Base-by-base conservation (phyloP, 2,329 filamentous ascomycete species). In the Pezicula rhizophila region DNA sequence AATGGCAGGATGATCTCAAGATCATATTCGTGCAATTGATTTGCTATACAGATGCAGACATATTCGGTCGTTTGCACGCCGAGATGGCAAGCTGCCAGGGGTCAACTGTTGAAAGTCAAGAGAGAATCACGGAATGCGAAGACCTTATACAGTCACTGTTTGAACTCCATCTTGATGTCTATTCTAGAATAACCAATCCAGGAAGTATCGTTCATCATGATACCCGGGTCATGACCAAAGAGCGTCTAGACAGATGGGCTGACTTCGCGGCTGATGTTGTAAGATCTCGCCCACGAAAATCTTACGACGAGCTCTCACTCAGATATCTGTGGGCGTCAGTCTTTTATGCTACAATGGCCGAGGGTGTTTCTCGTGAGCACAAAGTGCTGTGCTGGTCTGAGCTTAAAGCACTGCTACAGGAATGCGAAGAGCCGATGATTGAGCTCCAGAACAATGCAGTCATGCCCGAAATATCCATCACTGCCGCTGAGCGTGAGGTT, bases 401-500 rank as follows among this genome's bases (percentile, higher is more conserved):
- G 55, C 66, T 88, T 11, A 80, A 81, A 58, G 61, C 59, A 3
- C 67, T 80, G 10, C 67, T 87, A 12, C 58, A 69, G 23, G 68
- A 69, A 3, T 63, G 75, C 10, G 70, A 68, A 12, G 70, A 70
- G n/a, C 70, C 70, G 25, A 68, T 73, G 0, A 78, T 87, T 11
- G 71, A 76, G 31, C 72, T 97, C 0, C 79, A 85, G 4, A 97
- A 99, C 65, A 97, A 96, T 61, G 79, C 82, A 1, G 79, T 91
- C 17, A 95, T 99, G 84, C 82, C 89, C 0, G 87, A 93, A 53
- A 79, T 99, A 44, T 96, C 92, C 0, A 70, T 82, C 2, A 77
- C 79, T n/a, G 88, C 89, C 0, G 84, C 93, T 7, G 91, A 97
- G 54, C 84, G 89, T 47, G 92, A 99, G 64, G 85, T 96, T 23